Conservation (phyloP, 257 asterid species). For the Solanum gandarillasii region DNA sequence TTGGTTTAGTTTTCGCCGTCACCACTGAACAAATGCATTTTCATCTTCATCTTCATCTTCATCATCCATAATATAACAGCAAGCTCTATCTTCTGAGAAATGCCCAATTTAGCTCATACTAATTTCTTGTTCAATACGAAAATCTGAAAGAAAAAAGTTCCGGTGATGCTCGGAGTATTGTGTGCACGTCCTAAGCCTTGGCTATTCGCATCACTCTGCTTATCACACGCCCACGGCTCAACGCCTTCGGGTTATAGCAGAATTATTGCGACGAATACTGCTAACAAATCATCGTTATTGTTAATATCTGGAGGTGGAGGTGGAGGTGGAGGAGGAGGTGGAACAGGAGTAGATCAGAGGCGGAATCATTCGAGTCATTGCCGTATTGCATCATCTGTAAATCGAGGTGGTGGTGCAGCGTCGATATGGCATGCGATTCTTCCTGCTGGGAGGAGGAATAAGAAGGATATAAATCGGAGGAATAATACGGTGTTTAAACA, state of each 20-base stretch:
- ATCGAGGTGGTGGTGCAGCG: constrained; percentile 24
- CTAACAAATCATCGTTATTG: constrained; percentile 3
- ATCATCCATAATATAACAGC: neutral
- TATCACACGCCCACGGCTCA: constrained; percentile 29
- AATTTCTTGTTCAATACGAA: neutral
- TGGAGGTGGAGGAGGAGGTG: neutral
- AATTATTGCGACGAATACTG: constrained; percentile 3
- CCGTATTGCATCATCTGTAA: constrained; percentile 1
- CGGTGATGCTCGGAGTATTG: constrained; percentile 72
- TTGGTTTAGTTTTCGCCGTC: neutral
- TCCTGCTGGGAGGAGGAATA: constrained; percentile 23
- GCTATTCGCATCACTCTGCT: constrained; percentile 35
- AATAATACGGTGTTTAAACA: constrained; percentile 26
- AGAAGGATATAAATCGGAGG: neutral
- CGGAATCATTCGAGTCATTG: constrained; percentile 23
- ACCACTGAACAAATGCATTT: neutral
- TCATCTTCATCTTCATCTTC: neutral
- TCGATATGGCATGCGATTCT: constrained; percentile 71
- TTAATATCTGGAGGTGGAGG: neutral
- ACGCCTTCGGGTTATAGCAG: constrained; percentile 35
- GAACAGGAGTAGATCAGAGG: neutral
- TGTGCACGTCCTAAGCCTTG: constrained; percentile 63
- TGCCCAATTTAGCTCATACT: neutral
- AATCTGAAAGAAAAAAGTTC: neutral
- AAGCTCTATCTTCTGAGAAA: neutral